Evolutionary conservation across 1,284 basidiomycete species (phyloP), one percentile per base, ranked within the genome.

Genomic region (Coniophora puteana): DNA sequence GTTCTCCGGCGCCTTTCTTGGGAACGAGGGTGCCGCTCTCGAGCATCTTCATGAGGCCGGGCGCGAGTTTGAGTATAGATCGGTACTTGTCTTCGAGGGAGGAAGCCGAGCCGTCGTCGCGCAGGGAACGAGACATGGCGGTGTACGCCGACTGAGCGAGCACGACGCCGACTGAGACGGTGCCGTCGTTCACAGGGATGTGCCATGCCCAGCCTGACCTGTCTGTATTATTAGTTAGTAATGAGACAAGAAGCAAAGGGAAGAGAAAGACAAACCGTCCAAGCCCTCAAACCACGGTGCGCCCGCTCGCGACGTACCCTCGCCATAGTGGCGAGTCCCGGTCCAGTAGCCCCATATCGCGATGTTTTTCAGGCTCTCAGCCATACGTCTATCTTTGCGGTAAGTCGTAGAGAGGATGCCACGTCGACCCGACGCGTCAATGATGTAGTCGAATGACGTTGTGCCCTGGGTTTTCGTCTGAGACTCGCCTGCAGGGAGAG

Each of bases 121-220:
- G n/a, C n/a, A 66, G 48, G 0, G 48, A 42, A 26, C 62, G 64
- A 36, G 59, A 57, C 41, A 63, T 71, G 50, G 64, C 59, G 32
- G 69, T 66, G 50, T 72, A 72, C 10, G 54, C 44, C 34, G 73
- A 72, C 51, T 87, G 75, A 49, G 83, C 75, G 68, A 83, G 78
- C 20, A 88, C 84, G 26, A 89, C 58, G 13, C 85, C 85, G 6
- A 88, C 66, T 3, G 84, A 88, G 0, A 78, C 79, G 8, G 77
- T 72, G 8, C 78, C 81, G 42, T 80, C 71, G 53, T 83, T 76
- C 22, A 89, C 68, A 20, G 85, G 85, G 40, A 89, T 89, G 43
- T 82, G 84, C 85, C 86, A 89, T 7, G 69, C 73, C 80, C 84
- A 89, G 5, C 85, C 85, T 6, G 80, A 77, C 58, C 85, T 79